phyloP scores from a whole-genome alignment of 2,329 filamentous ascomycete species.

The Orbilia javanica region DNA sequence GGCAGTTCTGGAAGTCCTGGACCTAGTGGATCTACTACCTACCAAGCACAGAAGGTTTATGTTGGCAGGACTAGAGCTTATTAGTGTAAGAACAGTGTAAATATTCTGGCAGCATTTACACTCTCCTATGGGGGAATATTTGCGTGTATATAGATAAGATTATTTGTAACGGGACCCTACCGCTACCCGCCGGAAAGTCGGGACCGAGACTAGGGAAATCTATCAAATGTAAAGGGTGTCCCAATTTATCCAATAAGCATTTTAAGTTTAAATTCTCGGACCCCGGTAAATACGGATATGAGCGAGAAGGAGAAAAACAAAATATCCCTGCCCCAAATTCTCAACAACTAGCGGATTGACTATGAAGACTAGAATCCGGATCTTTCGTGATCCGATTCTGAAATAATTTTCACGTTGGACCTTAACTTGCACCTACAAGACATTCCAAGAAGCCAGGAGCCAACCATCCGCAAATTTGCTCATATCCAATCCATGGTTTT shows the following conservation, averaged over 20 bases:
- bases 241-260: no score
- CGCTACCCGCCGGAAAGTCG: no score
- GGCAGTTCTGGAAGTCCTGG: slow-evolving; percentile 54
- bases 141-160: no score
- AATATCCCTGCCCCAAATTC: background rate
- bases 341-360: background rate
- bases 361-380: background rate
- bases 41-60: slow-evolving; percentile 56
- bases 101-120: background rate
- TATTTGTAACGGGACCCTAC: no score
- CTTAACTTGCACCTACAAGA: background rate
- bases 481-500: background rate
- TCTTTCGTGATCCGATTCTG: no score
- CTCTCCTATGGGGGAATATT: no score
- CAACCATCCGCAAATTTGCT: background rate
- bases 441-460: slow-evolving; percentile 1
- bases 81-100: slow-evolving; percentile 13
- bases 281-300: no score
- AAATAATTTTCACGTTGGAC: background rate
- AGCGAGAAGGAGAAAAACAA: background rate
- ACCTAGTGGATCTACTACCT: slow-evolving; percentile 49
- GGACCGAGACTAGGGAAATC: no score
- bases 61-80: slow-evolving; percentile 47
- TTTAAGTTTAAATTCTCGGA: background rate
- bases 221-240: no score